phyloP scores from a whole-genome alignment of 169 alveolate species.

The Babesia ovata region DNA sequence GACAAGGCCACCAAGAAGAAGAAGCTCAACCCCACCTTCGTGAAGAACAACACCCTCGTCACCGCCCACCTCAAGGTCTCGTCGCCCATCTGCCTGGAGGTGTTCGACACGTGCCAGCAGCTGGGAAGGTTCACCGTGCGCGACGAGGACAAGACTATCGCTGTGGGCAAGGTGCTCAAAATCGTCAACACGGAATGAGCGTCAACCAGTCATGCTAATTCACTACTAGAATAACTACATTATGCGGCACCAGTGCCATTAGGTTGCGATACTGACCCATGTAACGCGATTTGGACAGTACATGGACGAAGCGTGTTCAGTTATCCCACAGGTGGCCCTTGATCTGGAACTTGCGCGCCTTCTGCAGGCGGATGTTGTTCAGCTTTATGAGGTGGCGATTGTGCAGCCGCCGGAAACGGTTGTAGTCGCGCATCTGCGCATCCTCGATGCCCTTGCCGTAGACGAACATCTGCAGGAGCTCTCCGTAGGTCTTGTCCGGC shows the following conservation, averaged over 20 bases:
- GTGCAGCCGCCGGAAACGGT: conserved; percentile 78
- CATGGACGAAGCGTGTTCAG: conserved; percentile 15
- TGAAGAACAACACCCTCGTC: conserved; percentile 79
- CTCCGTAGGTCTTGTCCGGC: conserved; percentile 80
- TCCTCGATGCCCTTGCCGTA: conserved; percentile 77
- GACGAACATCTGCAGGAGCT: conserved; percentile 75
- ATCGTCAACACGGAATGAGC: conserved; percentile 66
- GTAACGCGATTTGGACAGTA: too few relatives aligned
- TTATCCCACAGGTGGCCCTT: conserved; percentile 74
- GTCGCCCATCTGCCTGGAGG: conserved; percentile 90
- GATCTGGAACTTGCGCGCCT: conserved; percentile 70
- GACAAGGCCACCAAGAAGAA: conserved; percentile 80
- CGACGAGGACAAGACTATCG: conserved; percentile 93
- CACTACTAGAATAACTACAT: too few relatives aligned
- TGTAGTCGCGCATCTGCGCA: conserved; percentile 75
- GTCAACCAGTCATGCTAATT: background rate
- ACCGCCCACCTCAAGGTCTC: conserved; percentile 82
- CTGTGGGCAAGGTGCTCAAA: conserved; percentile 84
- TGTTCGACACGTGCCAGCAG: conserved; percentile 85
- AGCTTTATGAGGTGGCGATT: conserved; percentile 68
- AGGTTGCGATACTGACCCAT: too few relatives aligned
- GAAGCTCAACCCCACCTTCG: conserved; percentile 82
- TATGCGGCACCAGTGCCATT: too few relatives aligned
- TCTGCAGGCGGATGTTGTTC: conserved; percentile 77
- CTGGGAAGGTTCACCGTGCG: conserved; percentile 95